These are phyloP conservation scores for Apodospora peruviana DNA, from an alignment of 495 filamentous ascomycete species.

Conservation along the genomic window DNA sequence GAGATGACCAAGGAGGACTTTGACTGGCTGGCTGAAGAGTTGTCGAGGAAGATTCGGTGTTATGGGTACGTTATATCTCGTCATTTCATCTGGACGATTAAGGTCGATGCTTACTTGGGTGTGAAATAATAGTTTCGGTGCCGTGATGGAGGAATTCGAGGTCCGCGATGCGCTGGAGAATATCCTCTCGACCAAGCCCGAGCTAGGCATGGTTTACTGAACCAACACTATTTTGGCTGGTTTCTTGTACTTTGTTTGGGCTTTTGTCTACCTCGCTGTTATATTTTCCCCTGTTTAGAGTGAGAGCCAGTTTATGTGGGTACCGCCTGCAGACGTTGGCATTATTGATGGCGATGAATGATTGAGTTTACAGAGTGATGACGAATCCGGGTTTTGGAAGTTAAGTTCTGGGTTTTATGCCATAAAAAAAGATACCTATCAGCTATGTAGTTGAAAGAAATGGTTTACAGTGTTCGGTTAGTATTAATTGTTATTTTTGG, in stretches of 20 bases:
- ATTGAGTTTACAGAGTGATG: too few relatives aligned
- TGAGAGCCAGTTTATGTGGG: too few relatives aligned
- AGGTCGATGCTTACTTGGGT: neutral
- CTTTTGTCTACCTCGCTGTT: neutral
- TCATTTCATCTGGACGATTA: neutral
- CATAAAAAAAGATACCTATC: too few relatives aligned
- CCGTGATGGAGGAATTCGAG: slow-evolving; percentile 87
- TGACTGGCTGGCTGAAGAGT: slow-evolving; percentile 61
- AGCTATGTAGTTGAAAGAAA: too few relatives aligned
- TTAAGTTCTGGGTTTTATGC: too few relatives aligned
- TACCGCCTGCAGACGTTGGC: too few relatives aligned
- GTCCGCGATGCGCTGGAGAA: slow-evolving; percentile 77
- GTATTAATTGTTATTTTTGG: too few relatives aligned
- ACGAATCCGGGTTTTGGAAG: too few relatives aligned
- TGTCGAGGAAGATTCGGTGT: slow-evolving; percentile 78
- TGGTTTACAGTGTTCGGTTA: too few relatives aligned
- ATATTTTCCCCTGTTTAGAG: too few relatives aligned
- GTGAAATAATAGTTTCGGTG: slow-evolving; percentile 57
- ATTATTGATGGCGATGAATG: neutral
- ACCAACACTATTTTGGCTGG: neutral
- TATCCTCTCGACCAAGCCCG: slow-evolving; percentile 60
- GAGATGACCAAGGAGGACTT: slow-evolving; percentile 66
- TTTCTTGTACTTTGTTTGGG: neutral
- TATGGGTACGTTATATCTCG: slow-evolving; percentile 68
- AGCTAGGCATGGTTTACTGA: slow-evolving; percentile 33